These are phyloP conservation scores for Mercurialis annua DNA, from an alignment of 345 rosid genomes.

Conservation along the genomic window DNA sequence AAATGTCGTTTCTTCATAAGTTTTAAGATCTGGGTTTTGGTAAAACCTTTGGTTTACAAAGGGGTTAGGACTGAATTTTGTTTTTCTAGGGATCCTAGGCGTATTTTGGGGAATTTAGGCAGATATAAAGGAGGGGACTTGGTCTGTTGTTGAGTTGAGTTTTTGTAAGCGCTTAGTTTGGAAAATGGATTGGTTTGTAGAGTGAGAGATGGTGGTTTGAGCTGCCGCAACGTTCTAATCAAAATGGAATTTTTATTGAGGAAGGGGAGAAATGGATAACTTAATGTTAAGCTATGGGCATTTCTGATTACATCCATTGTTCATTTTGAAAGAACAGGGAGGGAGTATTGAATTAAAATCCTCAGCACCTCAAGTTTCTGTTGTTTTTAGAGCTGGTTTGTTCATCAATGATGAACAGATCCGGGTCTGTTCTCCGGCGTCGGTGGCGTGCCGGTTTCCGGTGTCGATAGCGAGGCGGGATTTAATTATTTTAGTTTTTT, in stretches of 20 bases:
- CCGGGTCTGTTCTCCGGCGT: no score
- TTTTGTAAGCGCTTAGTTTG: neutral
- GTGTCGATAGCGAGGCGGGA: no score
- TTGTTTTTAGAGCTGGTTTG: no score
- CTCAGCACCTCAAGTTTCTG: no score
- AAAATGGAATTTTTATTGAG: neutral
- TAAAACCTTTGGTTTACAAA: slow-evolving; percentile 14
- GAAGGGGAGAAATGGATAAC: neutral
- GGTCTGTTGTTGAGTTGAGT: slow-evolving; percentile 1
- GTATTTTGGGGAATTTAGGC: slow-evolving; percentile 13
- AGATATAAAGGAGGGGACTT: slow-evolving; percentile 5
- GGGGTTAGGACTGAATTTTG: slow-evolving; percentile 18
- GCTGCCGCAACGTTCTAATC: neutral
- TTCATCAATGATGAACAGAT: no score
- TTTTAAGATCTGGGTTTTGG: slow-evolving; percentile 18
- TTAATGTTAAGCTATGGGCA: neutral
- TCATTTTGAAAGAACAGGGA: neutral
- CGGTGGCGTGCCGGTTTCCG: no score
- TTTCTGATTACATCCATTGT: slow-evolving; percentile 11
- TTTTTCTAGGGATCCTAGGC: slow-evolving; percentile 2
- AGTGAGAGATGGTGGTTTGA: neutral
- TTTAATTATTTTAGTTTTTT: no score
- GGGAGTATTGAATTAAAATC: no score
- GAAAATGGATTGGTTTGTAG: neutral
- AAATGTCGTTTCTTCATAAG: slow-evolving; percentile 16